Conservation (phyloP, 495 filamentous ascomycete species). For the Astrothelium subdiscretum region DNA sequence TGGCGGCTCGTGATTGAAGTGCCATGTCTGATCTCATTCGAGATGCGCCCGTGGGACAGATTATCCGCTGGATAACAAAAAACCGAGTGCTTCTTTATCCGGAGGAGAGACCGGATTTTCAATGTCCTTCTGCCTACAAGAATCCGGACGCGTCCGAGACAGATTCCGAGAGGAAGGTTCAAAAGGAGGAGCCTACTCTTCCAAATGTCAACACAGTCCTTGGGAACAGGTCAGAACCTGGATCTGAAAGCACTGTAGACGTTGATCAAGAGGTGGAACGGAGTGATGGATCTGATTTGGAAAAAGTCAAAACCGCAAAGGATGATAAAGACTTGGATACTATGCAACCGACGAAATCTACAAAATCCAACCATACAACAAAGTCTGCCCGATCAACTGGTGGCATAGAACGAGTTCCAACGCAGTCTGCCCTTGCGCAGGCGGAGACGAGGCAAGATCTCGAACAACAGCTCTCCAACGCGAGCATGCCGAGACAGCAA, state of each 20-base stretch:
- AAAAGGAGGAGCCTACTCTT: background rate
- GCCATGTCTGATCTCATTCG: slow-evolving; percentile 19
- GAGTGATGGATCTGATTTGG: background rate
- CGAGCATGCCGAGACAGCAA: slow-evolving; percentile 7
- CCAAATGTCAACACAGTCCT: slow-evolving; percentile 5
- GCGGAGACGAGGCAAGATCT: slow-evolving; percentile 17
- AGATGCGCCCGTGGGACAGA: slow-evolving; percentile 19
- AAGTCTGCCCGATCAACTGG: background rate
- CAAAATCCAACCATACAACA: background rate
- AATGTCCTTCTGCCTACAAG: slow-evolving; percentile 29
- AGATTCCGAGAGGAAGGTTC: background rate
- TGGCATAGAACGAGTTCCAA: slow-evolving; percentile 8
- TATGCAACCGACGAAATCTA: background rate
- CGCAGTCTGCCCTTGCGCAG: slow-evolving; percentile 9
- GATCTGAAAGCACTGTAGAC: background rate
- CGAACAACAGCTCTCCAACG: slow-evolving; percentile 11
- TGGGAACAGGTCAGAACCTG: slow-evolving; percentile 18
- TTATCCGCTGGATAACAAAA: slow-evolving; percentile 17
- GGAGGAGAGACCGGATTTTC: slow-evolving; percentile 18
- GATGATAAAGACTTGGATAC: background rate
- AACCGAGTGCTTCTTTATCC: slow-evolving; percentile 15
- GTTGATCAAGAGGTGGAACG: background rate
- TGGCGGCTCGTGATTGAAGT: background rate
- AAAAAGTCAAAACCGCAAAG: background rate
- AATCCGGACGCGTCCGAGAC: slow-evolving; percentile 18